Conservation (phyloP, 257 asterid genomes). For the Gardenia jasminoides region DNA sequence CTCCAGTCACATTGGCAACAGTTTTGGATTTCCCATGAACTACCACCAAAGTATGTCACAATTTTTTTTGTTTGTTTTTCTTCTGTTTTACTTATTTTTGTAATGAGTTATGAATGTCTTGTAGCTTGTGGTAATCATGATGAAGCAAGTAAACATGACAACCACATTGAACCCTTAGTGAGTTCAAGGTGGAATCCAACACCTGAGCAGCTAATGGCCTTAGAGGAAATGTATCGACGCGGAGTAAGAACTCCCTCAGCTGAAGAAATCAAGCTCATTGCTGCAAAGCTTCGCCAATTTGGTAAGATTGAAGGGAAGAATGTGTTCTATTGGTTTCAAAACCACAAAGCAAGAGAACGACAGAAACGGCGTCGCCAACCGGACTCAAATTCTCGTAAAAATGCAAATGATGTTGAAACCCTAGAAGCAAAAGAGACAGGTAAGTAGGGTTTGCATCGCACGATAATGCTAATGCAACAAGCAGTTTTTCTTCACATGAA, state of each 20-base stretch:
- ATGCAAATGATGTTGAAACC: constrained; percentile 11
- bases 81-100: too few species aligned
- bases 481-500: constrained; percentile 15
- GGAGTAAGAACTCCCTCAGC: constrained; percentile 75
- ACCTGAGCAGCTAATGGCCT: constrained; percentile 68
- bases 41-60: constrained; percentile 18
- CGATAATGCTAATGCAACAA: not conserved
- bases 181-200: constrained; percentile 84
- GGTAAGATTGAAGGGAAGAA: constrained; percentile 83
- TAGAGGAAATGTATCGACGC: constrained; percentile 67
- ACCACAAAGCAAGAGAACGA: constrained; percentile 80
- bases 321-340: constrained; percentile 83
- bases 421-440: constrained; percentile 31
- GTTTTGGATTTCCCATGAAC: constrained; percentile 5
- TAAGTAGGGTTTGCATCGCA: not conserved
- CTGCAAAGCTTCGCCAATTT: constrained; percentile 55
- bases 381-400: constrained; percentile 23
- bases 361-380: constrained; percentile 72
- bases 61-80: not conserved
- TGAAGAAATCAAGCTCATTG: constrained; percentile 73
- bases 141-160: constrained; percentile 16
- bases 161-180: constrained; percentile 12
- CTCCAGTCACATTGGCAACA: not conserved
- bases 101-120: not conserved
- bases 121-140: not conserved